Conservation (phyloP, 2,329 filamentous ascomycete species). For the Lachnellula suecica region DNA sequence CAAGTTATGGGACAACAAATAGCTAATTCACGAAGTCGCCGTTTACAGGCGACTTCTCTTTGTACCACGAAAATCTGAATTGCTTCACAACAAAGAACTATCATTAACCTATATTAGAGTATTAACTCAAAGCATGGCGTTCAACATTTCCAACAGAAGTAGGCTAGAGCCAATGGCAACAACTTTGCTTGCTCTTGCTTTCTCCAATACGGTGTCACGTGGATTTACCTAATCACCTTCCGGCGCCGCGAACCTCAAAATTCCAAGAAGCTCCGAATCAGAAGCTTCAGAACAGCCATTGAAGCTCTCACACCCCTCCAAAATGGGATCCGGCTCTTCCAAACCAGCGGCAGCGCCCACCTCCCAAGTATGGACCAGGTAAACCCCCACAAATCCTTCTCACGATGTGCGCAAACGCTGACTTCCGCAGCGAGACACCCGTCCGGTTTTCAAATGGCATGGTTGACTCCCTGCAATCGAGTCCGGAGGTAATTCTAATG, state of each 20-base stretch:
- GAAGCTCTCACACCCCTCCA: slow-evolving; percentile 13
- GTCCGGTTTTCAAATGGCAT: slow-evolving; percentile 78
- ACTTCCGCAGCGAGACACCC: slow-evolving; percentile 52
- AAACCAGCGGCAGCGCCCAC: slow-evolving; percentile 27
- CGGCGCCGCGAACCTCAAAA: slow-evolving; percentile 15
- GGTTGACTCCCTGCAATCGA: slow-evolving; percentile 79
- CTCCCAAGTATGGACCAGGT: slow-evolving; percentile 32
- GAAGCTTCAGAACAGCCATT: slow-evolving; percentile 8
- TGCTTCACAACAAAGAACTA: no score
- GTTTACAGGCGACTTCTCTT: no score
- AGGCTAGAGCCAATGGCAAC: no score
- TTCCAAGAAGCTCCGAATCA: slow-evolving; percentile 10
- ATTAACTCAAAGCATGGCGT: no score
- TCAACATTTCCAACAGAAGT: no score
- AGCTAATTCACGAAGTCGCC: no score
- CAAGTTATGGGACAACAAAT: no score
- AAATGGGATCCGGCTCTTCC: slow-evolving; percentile 32
- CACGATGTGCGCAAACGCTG: slow-evolving; percentile 2
- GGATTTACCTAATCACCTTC: not conserved
- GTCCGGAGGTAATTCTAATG: slow-evolving; percentile 68
- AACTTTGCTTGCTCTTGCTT: not conserved
- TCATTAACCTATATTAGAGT: no score
- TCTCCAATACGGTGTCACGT: not conserved
- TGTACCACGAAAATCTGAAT: no score
- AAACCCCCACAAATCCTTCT: not conserved